Conservation (phyloP, 2,329 filamentous ascomycete genomes). For the Colletotrichum falcatum region DNA sequence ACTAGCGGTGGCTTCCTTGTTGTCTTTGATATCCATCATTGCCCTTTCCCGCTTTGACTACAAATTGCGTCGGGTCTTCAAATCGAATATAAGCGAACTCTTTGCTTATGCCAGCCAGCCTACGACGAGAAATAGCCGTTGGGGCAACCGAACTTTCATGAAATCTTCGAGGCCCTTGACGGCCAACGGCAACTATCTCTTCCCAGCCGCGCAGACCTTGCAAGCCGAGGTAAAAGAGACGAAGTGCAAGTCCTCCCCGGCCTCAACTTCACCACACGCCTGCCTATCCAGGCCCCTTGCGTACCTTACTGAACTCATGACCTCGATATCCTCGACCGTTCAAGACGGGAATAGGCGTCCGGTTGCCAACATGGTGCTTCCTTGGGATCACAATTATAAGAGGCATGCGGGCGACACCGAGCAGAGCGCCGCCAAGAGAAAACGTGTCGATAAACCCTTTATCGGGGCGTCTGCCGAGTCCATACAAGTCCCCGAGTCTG, state of each 20-base stretch:
- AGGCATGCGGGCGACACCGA: neutral
- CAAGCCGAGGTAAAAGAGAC: neutral
- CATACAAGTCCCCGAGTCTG: neutral
- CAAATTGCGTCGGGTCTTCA: neutral
- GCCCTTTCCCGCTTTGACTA: neutral
- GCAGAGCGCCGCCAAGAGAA: slow-evolving; percentile 5
- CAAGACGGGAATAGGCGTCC: neutral
- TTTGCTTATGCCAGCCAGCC: neutral
- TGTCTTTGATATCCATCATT: neutral
- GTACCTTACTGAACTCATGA: neutral
- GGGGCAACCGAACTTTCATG: neutral
- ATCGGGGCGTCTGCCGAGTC: too few species aligned
- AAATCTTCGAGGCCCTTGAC: neutral
- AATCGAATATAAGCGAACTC: neutral
- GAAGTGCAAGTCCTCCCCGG: neutral
- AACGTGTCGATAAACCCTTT: neutral
- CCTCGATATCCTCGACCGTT: neutral
- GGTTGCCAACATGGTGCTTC: neutral
- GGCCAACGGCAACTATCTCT: neutral
- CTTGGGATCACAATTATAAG: neutral
- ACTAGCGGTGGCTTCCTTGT: neutral
- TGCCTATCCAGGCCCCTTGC: neutral
- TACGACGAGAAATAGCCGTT: neutral
- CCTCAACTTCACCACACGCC: neutral
- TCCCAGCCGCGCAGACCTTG: neutral